Conservation (phyloP, 306 rosid genomes). For the Malus sieversii region DNA sequence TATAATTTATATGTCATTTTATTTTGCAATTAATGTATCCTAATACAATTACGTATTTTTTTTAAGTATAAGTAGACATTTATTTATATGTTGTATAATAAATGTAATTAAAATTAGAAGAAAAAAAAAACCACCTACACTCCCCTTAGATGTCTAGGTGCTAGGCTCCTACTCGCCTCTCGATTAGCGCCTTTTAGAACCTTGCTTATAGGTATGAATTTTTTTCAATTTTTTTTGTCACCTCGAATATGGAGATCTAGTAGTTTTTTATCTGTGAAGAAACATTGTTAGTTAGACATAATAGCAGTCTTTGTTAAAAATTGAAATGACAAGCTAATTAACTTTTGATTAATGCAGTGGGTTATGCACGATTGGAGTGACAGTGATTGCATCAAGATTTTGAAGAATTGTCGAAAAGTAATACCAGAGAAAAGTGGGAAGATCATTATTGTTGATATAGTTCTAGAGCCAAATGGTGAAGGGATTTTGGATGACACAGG, state of each 20-base stretch:
- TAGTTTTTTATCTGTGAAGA: neutral
- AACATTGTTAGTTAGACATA: neutral
- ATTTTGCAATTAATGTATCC: too few relatives aligned
- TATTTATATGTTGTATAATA: too few relatives aligned
- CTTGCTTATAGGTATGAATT: neutral
- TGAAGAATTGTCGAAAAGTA: constrained; percentile 22
- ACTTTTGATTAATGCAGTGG: constrained; percentile 33
- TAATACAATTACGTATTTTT: too few relatives aligned
- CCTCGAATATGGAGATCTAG: neutral
- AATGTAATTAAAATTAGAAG: too few relatives aligned
- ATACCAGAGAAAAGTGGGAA: constrained; percentile 18
- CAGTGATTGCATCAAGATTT: constrained; percentile 19
- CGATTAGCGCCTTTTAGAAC: too few relatives aligned
- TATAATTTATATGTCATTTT: too few relatives aligned
- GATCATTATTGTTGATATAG: constrained; percentile 16
- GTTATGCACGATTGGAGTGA: constrained; percentile 68
- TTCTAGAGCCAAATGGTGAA: constrained; percentile 17
- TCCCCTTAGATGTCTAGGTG: too few relatives aligned
- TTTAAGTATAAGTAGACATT: too few relatives aligned
- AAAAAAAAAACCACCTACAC: too few relatives aligned
- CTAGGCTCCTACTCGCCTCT: too few relatives aligned
- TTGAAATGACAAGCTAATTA: neutral
- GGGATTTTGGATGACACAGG: constrained; percentile 8
- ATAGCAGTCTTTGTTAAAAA: neutral
- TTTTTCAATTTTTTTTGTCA: too few relatives aligned